Base-by-base conservation (phyloP, 2,329 filamentous ascomycete genomes). In the Neonectria magnoliae region DNA sequence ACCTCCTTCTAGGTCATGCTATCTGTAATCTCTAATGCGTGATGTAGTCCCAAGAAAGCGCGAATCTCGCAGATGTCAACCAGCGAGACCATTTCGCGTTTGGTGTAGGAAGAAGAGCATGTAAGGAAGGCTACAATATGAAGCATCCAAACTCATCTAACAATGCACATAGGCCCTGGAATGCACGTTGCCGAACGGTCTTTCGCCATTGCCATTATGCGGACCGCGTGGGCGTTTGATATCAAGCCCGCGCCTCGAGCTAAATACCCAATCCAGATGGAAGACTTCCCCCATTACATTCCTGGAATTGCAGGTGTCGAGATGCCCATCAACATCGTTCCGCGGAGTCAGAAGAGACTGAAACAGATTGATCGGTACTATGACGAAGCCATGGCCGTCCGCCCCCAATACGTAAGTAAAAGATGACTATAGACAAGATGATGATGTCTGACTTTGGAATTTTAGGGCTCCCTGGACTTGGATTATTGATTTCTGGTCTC, bases 301-400 rank as follows among this genome's bases (percentile, higher is more conserved):
- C 57, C 50, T 1, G 57, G 57, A 2, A 60, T 54, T 9, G 50
- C 50, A 1, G 57, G 57, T 2, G 41, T 11, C 14, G 50, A 60
- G 5, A 60, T 60, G 57, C 57, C 57, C 22, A 60, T 60, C 36
- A 60, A 60, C 20, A 47, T 54, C 13, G 38, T 60, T 14, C 38
- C 57, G 5, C 47, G 57, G 4, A 60, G 13, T 11, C 25, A 42
- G 14, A 47, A 60, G 11, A 52, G 57, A 33, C 33, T 29, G 3
- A 18, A 18, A 3, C 57, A 44, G 27, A 53, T 60, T 18, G 57
- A 60, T 38, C 2, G 31, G 25, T 60, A 18, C n/a, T 60, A 44
- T 36, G 55, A 82, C 87, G 0, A 83, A 74, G 0, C 65, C 61
- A 0, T 76, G 67, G 60, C 82, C 76, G 20, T 44, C 2, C 38